Base-by-base conservation (phyloP, 176 grass and related monocot genomes). In the Poa annua region DNA sequence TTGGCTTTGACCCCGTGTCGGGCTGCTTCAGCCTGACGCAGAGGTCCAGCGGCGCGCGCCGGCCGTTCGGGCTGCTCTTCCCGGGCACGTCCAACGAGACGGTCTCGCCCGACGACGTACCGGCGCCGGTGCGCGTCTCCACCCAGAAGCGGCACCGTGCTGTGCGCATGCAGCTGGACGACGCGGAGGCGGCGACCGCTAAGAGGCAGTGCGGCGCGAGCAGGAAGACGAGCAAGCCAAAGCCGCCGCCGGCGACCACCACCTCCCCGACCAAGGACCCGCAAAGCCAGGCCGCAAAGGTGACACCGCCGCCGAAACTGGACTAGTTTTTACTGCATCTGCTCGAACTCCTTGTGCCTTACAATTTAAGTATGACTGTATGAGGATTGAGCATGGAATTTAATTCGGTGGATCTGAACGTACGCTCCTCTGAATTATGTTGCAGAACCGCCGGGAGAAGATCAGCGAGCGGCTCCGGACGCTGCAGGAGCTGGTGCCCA, bases 401-500 rank as follows among this genome's bases (percentile, higher is more conserved):
- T n/a, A n/a, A n/a, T n/a, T 60, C 26, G 4, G 0, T 84, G 56
- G 36, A 76, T 50, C 59, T 74, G 80, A 61, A 3, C 63, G 13
- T 62, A 12, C 24, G 17, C 66, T 44, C 13, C 66, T 76, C 35
- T 8, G 70, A 32, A 91, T 32, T 36, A 16, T 45, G 54, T 6
- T 73, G 76, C 75, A 99, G 97, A 92, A 84, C 50, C 93, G 96
- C 34, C 83, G 96, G 32, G 96, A 95, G 77, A 57, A 91, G 76
- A 98, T 98, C 47, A 95, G 96, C 44, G 96, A 98, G 71, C 85
- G 93, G 50, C 89, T 96, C 11, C 84, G 81, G 80, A 75, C 86
- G 22, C 91, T 99, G 72, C 93, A 99, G 91, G 91, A 99, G 87
- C 83, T 99, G n/a, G 91, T 99, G 19, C 93, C 97, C 35, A 99